phyloP scores from a whole-genome alignment of 129 eudicot genomes.

The Ambrosia trifida region DNA sequence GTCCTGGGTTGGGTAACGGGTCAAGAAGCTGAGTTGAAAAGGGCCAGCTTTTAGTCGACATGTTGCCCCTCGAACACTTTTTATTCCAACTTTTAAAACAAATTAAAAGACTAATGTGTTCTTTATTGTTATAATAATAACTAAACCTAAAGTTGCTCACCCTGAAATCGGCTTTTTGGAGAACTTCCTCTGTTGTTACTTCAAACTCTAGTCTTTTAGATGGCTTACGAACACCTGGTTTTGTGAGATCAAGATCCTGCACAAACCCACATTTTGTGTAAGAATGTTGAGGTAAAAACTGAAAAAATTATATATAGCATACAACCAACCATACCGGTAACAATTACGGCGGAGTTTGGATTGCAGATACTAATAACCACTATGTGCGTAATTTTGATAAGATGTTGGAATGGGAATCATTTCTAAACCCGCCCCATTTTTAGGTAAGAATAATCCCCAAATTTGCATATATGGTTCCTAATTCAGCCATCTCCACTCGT shows the following conservation, averaged over 20 bases:
- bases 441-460: slow-evolving; percentile 8
- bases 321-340: not conserved
- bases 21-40: not conserved
- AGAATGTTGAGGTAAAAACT: not conserved
- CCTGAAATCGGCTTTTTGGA: slow-evolving; percentile 90
- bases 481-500: not conserved
- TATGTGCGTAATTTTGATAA: not conserved
- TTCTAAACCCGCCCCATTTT: not conserved
- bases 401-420: not conserved
- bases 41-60: not conserved
- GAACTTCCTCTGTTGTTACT: slow-evolving; percentile 74
- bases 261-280: slow-evolving; percentile 14
- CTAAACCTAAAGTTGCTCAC: slow-evolving; percentile 36
- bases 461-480: not conserved
- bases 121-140: not conserved
- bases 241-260: slow-evolving; percentile 86
- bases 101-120: not conserved
- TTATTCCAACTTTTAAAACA: not conserved
- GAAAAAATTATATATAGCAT: not conserved
- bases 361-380: no score
- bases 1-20: slow-evolving; percentile 7
- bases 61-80: not conserved
- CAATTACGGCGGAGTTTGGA: not conserved
- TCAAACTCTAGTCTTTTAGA: slow-evolving; percentile 54
- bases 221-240: slow-evolving; percentile 67